Evolutionary conservation across 228 moss, liverwort and hornwort species (phyloP), one percentile per base, ranked within the genome.

Genomic region (Sphagnum fallax): DNA sequence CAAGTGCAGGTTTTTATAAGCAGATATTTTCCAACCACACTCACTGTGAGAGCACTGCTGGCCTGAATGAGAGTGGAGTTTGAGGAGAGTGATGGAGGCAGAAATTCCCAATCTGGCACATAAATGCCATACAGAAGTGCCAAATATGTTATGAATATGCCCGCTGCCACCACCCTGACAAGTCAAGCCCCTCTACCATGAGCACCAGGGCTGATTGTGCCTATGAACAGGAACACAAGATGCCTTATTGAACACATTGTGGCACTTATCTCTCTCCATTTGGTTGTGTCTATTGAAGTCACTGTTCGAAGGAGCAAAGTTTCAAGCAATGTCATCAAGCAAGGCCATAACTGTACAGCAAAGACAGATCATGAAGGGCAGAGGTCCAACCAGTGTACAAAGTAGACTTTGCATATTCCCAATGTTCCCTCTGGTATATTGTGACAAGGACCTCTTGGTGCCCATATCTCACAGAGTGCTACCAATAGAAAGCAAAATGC

Each of bases 381-480:
- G 3, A 32, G 32, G 32, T 2, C 32, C 73, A 73, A 93, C 93
- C 93, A 94, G 65, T 94, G 88, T 79, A 87, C 66, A 71, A 84
- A 91, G 69, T 91, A 91, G 6, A 75, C 79, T 69, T 81, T 89
- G 9, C 87, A 68, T 64, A 94, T 65, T 8, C 67, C 69, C 18
- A 76, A 72, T 58, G 77, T 81, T 61, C 80, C 82, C 74, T 69
- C 69, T 53, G 84, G 79, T 72, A 74, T 65, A 62, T 84, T 71
- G 12, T 65, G 62, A 64, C 71, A 67, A 48, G 62, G 59, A 57
- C 81, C 47, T 72, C 80, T 83, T 18, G 87, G 84, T 52, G 81
- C 82, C 90, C 92, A 95, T 50, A 92, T 90, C 81, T 90, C 92
- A 76, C 90, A 92, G 9, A 90, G 65, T 8, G 92, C 57, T 65